A percentile compares a stretch with the other conserved stretches of the same genome.
phyloP scores from a whole-genome alignment of 2,329 filamentous ascomycete genomes.

The Camptophora hylomeconis region DNA sequence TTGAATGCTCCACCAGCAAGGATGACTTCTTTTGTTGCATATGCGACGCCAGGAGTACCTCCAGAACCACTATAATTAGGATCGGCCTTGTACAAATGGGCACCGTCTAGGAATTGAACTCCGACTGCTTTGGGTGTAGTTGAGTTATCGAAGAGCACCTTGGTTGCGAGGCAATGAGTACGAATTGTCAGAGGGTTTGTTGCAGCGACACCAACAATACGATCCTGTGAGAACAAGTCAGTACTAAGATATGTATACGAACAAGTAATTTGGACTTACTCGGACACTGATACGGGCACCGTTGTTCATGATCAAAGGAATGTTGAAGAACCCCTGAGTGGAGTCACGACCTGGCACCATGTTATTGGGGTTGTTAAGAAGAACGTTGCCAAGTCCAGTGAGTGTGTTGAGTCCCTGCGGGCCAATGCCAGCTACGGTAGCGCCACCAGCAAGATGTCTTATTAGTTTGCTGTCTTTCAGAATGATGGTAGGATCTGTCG shows the following conservation, averaged over 20 bases:
- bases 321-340: constrained; percentile 40
- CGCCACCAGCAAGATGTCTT: constrained; percentile 38
- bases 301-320: constrained; percentile 43
- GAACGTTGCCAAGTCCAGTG: constrained; percentile 31
- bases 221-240: too few relatives aligned
- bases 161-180: constrained; percentile 35
- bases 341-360: constrained; percentile 33
- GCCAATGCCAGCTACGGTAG: constrained; percentile 36
- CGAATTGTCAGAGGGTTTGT: constrained; percentile 45
- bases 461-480: constrained; percentile 41
- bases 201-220: constrained; percentile 36
- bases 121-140: constrained; percentile 32
- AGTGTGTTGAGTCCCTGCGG: constrained; percentile 27
- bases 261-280: constrained; percentile 34
- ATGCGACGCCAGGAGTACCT: too few relatives aligned
- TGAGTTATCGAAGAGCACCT: constrained; percentile 30
- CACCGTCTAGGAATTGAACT: constrained; percentile 37
- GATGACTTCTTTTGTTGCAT: constrained; percentile 44
- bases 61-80: too few relatives aligned
- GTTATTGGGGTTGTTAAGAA: constrained; percentile 41
- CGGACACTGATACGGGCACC: constrained; percentile 45
- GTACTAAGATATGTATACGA: too few relatives aligned
- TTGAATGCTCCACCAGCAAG: constrained; percentile 60
- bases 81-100: constrained; percentile 34
- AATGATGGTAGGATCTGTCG: constrained; percentile 39